phyloP scores from a whole-genome alignment of 768 basidiomycete genomes.

The Chalciporus piperatus region DNA sequence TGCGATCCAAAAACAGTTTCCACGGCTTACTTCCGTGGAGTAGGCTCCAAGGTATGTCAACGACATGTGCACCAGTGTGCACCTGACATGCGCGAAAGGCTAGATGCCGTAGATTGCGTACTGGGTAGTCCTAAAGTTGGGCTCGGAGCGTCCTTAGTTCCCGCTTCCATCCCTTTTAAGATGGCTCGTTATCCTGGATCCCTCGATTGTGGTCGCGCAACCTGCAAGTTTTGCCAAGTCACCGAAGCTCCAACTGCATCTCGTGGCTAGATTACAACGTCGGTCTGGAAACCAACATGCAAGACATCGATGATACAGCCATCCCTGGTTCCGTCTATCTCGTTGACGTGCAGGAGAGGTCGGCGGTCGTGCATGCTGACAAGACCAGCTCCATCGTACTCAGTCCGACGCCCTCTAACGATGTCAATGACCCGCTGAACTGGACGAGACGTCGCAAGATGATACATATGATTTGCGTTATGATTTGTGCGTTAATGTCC shows the following conservation, averaged over 20 bases:
- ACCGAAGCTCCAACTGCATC: not conserved
- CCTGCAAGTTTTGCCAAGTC: too few relatives aligned
- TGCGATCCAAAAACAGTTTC: not conserved
- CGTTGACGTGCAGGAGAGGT: slow-evolving; percentile 20
- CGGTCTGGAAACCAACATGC: not conserved
- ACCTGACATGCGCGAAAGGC: not conserved
- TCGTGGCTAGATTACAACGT: not conserved
- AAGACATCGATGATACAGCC: slow-evolving; percentile 16
- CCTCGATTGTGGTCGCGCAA: not conserved
- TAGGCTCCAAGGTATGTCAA: not conserved
- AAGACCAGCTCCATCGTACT: slow-evolving; percentile 18
- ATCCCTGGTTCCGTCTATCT: slow-evolving; percentile 25
- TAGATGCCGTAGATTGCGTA: not conserved
- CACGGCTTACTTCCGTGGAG: too few relatives aligned
- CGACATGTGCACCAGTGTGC: not conserved
- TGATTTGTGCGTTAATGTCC: slow-evolving; percentile 16
- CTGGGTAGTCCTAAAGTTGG: slow-evolving; percentile 2
- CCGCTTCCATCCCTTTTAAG: not conserved
- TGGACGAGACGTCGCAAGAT: slow-evolving; percentile 16
- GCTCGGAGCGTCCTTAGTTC: not conserved
- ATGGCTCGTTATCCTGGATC: not conserved
- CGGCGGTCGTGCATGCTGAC: slow-evolving; percentile 11
- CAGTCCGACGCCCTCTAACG: slow-evolving; percentile 23
- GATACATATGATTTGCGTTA: slow-evolving; percentile 11
- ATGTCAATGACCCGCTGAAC: slow-evolving; percentile 23